Evolutionary conservation across 768 basidiomycete genomes (phyloP), one percentile per base, ranked within the genome.

Genomic region (Gymnopilus dilepis): DNA sequence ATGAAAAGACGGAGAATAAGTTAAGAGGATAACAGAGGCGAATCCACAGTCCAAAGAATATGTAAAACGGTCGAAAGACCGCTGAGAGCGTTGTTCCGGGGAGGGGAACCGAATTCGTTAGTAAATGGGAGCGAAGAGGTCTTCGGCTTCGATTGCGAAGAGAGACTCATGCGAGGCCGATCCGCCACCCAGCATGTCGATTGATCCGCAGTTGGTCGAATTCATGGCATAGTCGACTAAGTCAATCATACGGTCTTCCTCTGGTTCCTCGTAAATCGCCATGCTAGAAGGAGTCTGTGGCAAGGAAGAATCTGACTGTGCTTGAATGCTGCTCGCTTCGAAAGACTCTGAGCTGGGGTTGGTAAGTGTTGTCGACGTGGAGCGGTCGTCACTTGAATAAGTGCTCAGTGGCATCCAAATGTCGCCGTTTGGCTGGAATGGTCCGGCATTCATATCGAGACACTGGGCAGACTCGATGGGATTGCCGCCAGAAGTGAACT

Each of bases 131-230:
- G 52, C 61, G 41, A 72, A 69, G 59, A 72, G 67, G 17, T 72
- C 71, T 45, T 72, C 70, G 28, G 67, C 61, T 56, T 74, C 72
- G 66, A 73, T 72, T 21, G 67, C 55, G 43, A 68, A 70, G 47
- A 72, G 30, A 21, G 40, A 19, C 24, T 59, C 53, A 24, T 51
- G 38, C 40, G 52, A 37, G 9, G 42, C 58, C 12, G 31, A 34
- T 19, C 41, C 48, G 34, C 59, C 59, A 9, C 59, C 56, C 24
- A 28, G n/a, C 21, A 57, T 33, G 24, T 59, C 51, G 48, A 50
- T n/a, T n/a, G 58, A 24, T 28, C 22, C 21, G 40, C 17, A 45
- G 15, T 45, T 28, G 6, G 41, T 41, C 30, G 50, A 52, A 59
- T 52, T 52, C 22, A 59, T 24, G 38, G 21, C 11, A 38, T 43